phyloP scores from a whole-genome alignment of 345 rosid genomes.

The Physaria fendleri region DNA sequence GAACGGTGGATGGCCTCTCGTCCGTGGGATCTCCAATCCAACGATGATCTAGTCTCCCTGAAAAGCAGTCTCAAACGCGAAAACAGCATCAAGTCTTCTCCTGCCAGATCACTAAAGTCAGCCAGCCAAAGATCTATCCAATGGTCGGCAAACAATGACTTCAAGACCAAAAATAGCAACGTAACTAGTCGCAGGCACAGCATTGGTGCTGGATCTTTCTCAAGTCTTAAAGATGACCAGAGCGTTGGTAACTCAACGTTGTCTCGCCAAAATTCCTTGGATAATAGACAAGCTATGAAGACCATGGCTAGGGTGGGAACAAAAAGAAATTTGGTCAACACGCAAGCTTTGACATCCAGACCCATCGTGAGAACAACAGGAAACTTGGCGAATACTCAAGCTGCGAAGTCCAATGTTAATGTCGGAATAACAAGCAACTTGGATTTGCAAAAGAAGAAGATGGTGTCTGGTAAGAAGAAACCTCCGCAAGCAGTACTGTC shows the following conservation, averaged over 20 bases:
- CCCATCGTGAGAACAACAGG: neutral
- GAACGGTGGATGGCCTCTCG: slow-evolving; percentile 36
- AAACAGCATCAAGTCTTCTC: slow-evolving; percentile 21
- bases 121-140: slow-evolving; percentile 15
- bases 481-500: slow-evolving; percentile 15
- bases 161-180: neutral
- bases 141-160: slow-evolving; percentile 7
- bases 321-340: neutral
- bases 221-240: slow-evolving; percentile 18
- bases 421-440: slow-evolving; percentile 1
- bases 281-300: slow-evolving; percentile 8
- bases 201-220: slow-evolving; percentile 17
- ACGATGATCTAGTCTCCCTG: slow-evolving; percentile 3
- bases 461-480: slow-evolving; percentile 17
- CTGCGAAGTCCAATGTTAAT: slow-evolving; percentile 7
- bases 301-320: slow-evolving; percentile 2
- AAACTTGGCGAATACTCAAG: slow-evolving; percentile 1
- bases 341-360: slow-evolving; percentile 10
- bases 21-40: slow-evolving; percentile 30
- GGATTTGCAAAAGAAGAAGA: slow-evolving; percentile 6
- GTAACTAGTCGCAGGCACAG: slow-evolving; percentile 12
- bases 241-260: slow-evolving; percentile 21
- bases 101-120: slow-evolving; percentile 18
- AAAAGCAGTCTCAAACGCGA: slow-evolving; percentile 1
- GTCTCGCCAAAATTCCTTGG: slow-evolving; percentile 16